Percentiles rank a stretch among this genome's conserved stretches.
Conservation (phyloP, 192 early-diverging fungal genomes). For the Obelidium mucronatum region DNA sequence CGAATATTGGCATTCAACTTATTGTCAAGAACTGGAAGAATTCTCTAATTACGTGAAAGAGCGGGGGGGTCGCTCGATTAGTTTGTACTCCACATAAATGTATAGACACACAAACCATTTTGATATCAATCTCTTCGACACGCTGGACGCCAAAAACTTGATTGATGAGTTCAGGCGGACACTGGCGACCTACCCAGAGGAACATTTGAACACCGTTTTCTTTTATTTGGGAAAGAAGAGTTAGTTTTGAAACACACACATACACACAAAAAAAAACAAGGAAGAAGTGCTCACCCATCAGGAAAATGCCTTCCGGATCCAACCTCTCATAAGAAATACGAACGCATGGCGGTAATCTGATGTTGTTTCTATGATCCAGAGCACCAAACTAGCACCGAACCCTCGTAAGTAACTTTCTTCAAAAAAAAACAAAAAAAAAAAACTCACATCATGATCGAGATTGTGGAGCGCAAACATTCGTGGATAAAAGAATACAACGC, state of each 20-base stretch:
- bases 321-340: conserved; percentile 82
- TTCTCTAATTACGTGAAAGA: conserved; percentile 48
- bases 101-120: conserved; percentile 57
- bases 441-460: conserved; percentile 58
- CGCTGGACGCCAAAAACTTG: conserved; percentile 82
- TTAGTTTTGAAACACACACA: neutral
- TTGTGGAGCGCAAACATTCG: conserved; percentile 75
- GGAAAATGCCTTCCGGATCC: conserved; percentile 77
- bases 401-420: conserved; percentile 2
- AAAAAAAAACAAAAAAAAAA: neutral
- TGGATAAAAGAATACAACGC: conserved; percentile 86
- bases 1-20: conserved; percentile 68
- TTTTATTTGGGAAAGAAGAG: conserved; percentile 31
- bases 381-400: conserved; percentile 52
- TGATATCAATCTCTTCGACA: conserved; percentile 75
- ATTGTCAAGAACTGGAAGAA: conserved; percentile 75
- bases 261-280: conserved; percentile 7
- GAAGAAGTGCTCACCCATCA: conserved; percentile 65
- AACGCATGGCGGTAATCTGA: conserved; percentile 70
- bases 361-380: conserved; percentile 57
- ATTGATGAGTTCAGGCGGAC: conserved; percentile 66
- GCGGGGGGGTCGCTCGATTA: conserved; percentile 31
- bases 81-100: conserved; percentile 20
- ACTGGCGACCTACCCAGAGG: conserved; percentile 88
- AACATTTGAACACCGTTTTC: conserved; percentile 82